Percentiles rank a stretch among this genome's conserved stretches.
phyloP scores from a whole-genome alignment of 306 rosid genomes.

The Mimosa pudica region DNA sequence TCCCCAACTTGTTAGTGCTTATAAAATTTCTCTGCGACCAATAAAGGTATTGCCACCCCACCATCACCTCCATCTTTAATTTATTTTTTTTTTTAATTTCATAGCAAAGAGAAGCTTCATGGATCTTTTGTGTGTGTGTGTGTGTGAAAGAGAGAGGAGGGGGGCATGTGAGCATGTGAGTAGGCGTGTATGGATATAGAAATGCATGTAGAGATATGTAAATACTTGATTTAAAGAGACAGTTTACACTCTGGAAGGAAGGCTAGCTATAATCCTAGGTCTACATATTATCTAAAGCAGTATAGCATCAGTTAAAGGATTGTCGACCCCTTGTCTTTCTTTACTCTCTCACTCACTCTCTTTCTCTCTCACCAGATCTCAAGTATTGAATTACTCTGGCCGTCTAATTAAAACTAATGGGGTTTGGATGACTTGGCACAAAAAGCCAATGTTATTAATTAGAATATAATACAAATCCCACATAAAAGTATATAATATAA shows the following conservation, averaged over 20 bases:
- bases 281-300: constrained; percentile 45
- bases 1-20: constrained; percentile 72
- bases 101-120: constrained; percentile 44
- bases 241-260: constrained; percentile 39
- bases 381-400: background rate
- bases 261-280: constrained; percentile 34
- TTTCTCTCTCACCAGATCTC: background rate
- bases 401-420: background rate
- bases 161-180: constrained; percentile 42
- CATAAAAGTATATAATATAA: too few species aligned
- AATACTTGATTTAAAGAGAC: constrained; percentile 32
- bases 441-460: background rate
- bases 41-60: constrained; percentile 68
- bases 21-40: constrained; percentile 80
- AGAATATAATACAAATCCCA: too few species aligned
- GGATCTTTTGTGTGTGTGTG: constrained; percentile 12
- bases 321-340: background rate
- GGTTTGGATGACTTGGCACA: background rate
- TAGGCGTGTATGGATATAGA: background rate
- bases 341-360: background rate
- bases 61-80: constrained; percentile 8
- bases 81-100: constrained; percentile 3
- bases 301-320: constrained; percentile 35
- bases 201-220: background rate
- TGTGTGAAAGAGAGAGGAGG: constrained; percentile 9